phyloP scores from a whole-genome alignment of 306 rosid genomes.

The Sindora glabra region DNA sequence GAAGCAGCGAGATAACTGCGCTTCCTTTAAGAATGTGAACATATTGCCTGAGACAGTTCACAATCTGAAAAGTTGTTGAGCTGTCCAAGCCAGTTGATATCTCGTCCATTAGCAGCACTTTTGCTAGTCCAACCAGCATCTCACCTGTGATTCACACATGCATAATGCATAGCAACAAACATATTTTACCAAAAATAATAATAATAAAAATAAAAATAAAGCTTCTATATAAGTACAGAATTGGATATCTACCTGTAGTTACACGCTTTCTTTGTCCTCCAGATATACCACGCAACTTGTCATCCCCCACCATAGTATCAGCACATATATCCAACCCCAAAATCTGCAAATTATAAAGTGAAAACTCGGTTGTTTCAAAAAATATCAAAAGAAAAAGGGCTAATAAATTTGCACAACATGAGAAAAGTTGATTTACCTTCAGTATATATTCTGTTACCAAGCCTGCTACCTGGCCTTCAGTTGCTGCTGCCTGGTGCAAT shows the following conservation, averaged over 20 bases:
- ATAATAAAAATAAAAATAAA: too few species aligned
- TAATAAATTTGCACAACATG: too few species aligned
- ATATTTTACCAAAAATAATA: too few species aligned
- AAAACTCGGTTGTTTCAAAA: too few species aligned
- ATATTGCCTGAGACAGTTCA: conserved; percentile 29
- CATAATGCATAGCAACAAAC: too few species aligned
- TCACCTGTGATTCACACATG: too few species aligned
- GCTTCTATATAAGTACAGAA: too few species aligned
- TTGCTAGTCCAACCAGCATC: conserved; percentile 48
- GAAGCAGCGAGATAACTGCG: conserved; percentile 30
- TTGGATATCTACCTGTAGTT: too few species aligned
- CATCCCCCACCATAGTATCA: conserved; percentile 34
- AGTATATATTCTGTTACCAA: conserved; percentile 36
- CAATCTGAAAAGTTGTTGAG: conserved; percentile 38
- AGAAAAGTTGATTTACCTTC: too few species aligned
- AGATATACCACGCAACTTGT: conserved; percentile 38
- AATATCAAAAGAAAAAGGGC: too few species aligned
- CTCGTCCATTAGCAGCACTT: conserved; percentile 41
- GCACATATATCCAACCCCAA: conserved; percentile 44
- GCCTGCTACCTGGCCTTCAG: conserved; percentile 18
- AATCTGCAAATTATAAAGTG: conserved; percentile 10
- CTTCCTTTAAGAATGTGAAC: conserved; percentile 34
- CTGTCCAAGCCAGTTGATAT: conserved; percentile 50
- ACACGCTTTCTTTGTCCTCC: conserved; percentile 52
- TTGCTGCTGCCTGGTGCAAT: conserved; percentile 26